Evolutionary conservation across 495 filamentous ascomycete genomes (phyloP), one percentile per base, ranked within the genome.

Genomic region (Daldinia bambusicola): DNA sequence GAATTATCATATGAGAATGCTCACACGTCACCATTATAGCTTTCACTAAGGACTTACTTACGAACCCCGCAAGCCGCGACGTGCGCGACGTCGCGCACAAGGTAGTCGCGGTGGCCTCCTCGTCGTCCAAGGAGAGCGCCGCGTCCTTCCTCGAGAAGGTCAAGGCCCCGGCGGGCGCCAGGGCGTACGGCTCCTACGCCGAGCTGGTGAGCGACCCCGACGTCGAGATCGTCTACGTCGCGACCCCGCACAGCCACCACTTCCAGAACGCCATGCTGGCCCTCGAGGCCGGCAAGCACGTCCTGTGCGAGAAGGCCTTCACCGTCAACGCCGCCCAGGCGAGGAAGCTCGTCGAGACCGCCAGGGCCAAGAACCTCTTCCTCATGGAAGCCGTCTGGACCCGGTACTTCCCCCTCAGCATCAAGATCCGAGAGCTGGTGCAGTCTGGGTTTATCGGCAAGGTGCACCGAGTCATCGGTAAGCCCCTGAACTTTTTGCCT

Each of bases 321-420:
- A 97, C 94, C 0, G 91, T 95, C 64, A 98, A 92, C 75, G 94
- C 93, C 9, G 83, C 88, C 12, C 94, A 98, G 81, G 84, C 92
- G 4, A 87, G 86, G 75, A 90, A 90, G 66, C 84, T 98, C 14
- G 86, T 89, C 58, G 88, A 92, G 57, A 90, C 87, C 16, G 93
- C 95, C 0, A 86, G 82, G 72, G 82, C 87, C 72, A 97, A 96
- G 86, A 87, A 89, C n/a, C 75, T 97, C 20, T 97, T 98, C 82
- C 79, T 98, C 40, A 97, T 97, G 93, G 95, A 98, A 83, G 94
- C 94, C 16, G 92, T 98, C 12, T 98, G 95, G 95, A 98, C 94
- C 41, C 83, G 95, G 22, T 95, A 92, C 78, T 96, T 97, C 83
- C 95, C 95, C 1, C 78, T 95, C 4, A 91, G 88, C 69, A 86